Conservation (phyloP, 75 land plant genomes). For the Picea sitchensis region DNA sequence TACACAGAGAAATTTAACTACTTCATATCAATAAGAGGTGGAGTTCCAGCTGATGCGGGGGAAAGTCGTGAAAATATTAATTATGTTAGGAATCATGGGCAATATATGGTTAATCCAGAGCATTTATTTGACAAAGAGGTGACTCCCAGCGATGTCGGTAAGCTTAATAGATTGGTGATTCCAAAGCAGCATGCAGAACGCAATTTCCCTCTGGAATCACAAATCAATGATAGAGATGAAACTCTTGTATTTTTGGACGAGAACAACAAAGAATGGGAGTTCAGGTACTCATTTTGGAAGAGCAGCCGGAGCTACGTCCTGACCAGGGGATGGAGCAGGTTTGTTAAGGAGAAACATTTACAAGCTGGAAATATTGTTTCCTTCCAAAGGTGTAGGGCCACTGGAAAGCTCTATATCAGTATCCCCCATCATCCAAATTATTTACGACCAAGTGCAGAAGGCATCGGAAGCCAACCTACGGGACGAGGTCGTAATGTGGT, state of each 20-base stretch:
- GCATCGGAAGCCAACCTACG: too few relatives aligned
- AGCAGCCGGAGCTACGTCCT: constrained; percentile 34
- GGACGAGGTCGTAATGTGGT: too few relatives aligned
- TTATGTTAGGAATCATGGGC: background rate
- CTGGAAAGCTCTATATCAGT: background rate
- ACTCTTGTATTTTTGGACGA: constrained; percentile 16
- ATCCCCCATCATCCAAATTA: background rate
- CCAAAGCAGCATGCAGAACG: constrained; percentile 38
- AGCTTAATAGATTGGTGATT: constrained; percentile 48
- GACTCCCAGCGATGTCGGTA: constrained; percentile 57
- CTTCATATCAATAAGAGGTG: background rate
- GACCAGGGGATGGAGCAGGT: constrained; percentile 29
- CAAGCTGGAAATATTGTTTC: constrained; percentile 9
- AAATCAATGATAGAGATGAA: background rate
- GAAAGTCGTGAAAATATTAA: background rate
- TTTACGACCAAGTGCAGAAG: too few relatives aligned
- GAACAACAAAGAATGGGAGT: constrained; percentile 8
- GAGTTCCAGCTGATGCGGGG: background rate
- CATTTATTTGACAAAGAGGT: constrained; percentile 41
- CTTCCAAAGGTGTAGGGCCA: constrained; percentile 9
- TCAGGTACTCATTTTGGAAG: constrained; percentile 32
- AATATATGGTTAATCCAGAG: background rate
- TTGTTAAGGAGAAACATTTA: constrained; percentile 21
- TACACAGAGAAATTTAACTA: too few relatives aligned
- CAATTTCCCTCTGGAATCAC: constrained; percentile 21